phyloP scores from a whole-genome alignment of 2,329 filamentous ascomycete species.

The Ophiosphaerella herpotricha region DNA sequence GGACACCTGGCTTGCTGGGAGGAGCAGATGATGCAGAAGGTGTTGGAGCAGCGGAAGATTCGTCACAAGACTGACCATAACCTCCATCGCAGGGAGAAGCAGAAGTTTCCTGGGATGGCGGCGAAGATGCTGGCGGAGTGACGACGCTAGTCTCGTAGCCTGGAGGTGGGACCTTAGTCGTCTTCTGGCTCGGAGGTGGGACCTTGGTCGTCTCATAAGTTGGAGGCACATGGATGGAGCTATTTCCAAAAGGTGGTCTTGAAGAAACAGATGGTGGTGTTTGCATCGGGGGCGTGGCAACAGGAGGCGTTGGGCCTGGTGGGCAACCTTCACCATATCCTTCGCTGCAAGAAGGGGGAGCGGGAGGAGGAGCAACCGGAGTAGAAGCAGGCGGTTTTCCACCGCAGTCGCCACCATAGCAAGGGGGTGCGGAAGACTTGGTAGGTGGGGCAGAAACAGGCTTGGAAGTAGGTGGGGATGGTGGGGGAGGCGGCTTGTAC shows the following conservation, averaged over 20 bases:
- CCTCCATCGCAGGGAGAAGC: slow-evolving; percentile 12
- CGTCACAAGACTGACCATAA: slow-evolving; percentile 22
- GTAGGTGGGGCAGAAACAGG: slow-evolving; percentile 9
- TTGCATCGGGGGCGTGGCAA: slow-evolving; percentile 5
- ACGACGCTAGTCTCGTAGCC: too few species aligned
- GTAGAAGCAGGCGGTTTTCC: slow-evolving; percentile 9
- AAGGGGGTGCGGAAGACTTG: slow-evolving; percentile 12
- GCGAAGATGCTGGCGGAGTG: slow-evolving; percentile 5
- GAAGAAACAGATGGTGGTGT: slow-evolving; percentile 6
- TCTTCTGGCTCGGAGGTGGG: slow-evolving; percentile 7
- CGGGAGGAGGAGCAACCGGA: not conserved
- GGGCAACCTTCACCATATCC: slow-evolving; percentile 2
- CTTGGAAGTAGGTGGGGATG: slow-evolving; percentile 14
- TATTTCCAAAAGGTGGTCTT: slow-evolving; percentile 21
- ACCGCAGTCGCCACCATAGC: slow-evolving; percentile 7
- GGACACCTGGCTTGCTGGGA: slow-evolving; percentile 11
- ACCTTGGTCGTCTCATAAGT: slow-evolving; percentile 5
- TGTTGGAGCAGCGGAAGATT: slow-evolving; percentile 11
- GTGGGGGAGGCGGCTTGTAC: slow-evolving; percentile 27
- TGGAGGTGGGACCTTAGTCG: slow-evolving; percentile 9
- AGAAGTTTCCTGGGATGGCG: slow-evolving; percentile 8
- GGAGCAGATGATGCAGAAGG: slow-evolving; percentile 4
- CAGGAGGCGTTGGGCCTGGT: slow-evolving; percentile 1
- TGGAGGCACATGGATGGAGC: slow-evolving; percentile 17
- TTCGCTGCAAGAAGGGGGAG: slow-evolving; percentile 1